Percentiles rank a stretch among this genome's conserved stretches.
phyloP scores from a whole-genome alignment of 2,329 filamentous ascomycete species.

The Paecilomyces fulvus region DNA sequence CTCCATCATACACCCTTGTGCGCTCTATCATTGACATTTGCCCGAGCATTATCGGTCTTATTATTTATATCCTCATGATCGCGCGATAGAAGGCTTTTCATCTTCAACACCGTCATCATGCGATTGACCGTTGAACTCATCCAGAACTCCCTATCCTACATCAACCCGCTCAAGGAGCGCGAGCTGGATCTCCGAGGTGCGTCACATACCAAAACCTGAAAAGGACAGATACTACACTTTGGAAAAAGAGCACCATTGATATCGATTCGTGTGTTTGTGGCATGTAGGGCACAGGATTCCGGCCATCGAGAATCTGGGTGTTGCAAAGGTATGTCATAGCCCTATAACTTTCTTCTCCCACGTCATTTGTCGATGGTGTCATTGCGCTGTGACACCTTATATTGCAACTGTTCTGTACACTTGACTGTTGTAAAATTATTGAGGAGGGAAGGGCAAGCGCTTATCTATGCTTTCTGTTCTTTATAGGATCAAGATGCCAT shows the following conservation, averaged over 20 bases:
- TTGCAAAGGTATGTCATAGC: slow-evolving; percentile 64
- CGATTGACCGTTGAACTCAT: slow-evolving; percentile 94
- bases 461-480: neutral
- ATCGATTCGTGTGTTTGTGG: slow-evolving; percentile 45
- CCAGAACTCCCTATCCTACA: slow-evolving; percentile 88
- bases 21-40: neutral
- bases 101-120: slow-evolving; percentile 48
- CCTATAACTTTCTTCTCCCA: neutral
- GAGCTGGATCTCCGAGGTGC: slow-evolving; percentile 99
- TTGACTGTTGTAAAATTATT: neutral
- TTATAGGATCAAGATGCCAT: slow-evolving; percentile 84
- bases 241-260: slow-evolving; percentile 70
- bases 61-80: neutral
- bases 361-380: neutral
- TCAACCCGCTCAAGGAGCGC: slow-evolving; percentile 97
- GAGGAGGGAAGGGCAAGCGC: neutral
- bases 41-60: neutral
- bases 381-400: neutral
- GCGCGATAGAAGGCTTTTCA: neutral
- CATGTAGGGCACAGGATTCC: slow-evolving; percentile 93
- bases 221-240: slow-evolving; percentile 96
- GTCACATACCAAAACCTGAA: slow-evolving; percentile 51
- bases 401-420: slow-evolving; percentile 1
- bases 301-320: slow-evolving; percentile 93
- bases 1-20: neutral